phyloP scores from a whole-genome alignment of 164 flowering plant genomes.

The Tetrastigma voinierianum region DNA sequence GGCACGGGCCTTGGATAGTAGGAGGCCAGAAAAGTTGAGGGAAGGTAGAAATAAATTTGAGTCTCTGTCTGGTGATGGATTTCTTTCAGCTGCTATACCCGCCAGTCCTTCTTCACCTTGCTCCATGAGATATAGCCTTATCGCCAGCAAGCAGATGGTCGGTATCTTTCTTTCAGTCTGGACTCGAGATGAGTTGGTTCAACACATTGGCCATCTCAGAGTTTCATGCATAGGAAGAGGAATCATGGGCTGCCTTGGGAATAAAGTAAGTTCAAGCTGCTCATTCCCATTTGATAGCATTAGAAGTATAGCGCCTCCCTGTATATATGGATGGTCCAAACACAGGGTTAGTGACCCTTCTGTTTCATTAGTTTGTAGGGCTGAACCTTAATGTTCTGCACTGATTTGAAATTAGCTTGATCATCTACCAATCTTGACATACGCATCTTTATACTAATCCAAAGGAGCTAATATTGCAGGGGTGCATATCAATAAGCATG shows the following conservation, averaged over 20 bases:
- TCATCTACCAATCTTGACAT: no score
- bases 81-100: conserved; percentile 20
- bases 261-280: conserved; percentile 54
- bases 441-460: neutral
- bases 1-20: conserved; percentile 16
- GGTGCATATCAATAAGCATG: conserved; percentile 94
- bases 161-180: conserved; percentile 80
- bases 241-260: conserved; percentile 87
- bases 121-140: conserved; percentile 44
- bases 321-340: no score
- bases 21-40: conserved; percentile 32
- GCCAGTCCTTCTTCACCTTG: conserved; percentile 6
- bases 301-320: no score
- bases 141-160: conserved; percentile 94
- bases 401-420: no score
- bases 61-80: conserved; percentile 22
- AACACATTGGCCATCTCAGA: conserved; percentile 77
- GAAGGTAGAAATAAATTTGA: conserved; percentile 17
- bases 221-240: conserved; percentile 74
- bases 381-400: no score
- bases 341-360: no score
- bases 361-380: no score
- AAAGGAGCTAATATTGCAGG: conserved; percentile 43
- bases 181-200: conserved; percentile 73
- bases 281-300: no score